Evolutionary conservation across 2,329 filamentous ascomycete genomes (phyloP), one percentile per base, ranked within the genome.

Genomic region (Lasiodiplodia gonubiensis): DNA sequence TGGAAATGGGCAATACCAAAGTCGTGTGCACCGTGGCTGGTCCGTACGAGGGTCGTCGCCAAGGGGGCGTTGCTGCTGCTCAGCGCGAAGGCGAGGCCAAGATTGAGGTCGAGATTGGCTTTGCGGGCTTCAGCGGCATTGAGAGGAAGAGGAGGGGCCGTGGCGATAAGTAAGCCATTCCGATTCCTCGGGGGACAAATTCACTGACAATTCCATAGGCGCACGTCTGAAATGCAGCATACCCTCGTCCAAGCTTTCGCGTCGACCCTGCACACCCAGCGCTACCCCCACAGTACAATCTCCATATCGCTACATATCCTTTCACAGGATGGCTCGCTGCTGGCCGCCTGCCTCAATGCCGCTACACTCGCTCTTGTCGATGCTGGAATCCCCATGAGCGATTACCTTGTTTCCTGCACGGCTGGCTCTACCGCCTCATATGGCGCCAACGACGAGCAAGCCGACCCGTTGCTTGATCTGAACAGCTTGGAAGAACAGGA

Each of bases 1-100:
- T 98, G 68, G 93, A 97, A 78, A 97, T 97, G 90, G 95, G 95
- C 74, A 97, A 98, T 81, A 99, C 95, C 25, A 95, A 97, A 77
- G 90, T 99, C 72, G 92, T 98, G 81, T 97, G 94, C 80, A 93
- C 94, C 27, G 90, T 99, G 57, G 89, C 90, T 1, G 95, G 95
- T 0, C 95, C 95, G 0, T 88, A 87, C 46, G 95, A 99, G 80
- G 85, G 86, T 60, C 80, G 86, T 72, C 79, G 82, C 3, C 57
- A 39, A 51, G 65, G 55, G 12, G 79, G 85, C 67, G 80, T 82
- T 11, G 80, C 83, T 16, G 78, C 78, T 0, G 82, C 81, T 2
- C 76, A 74, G 74, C 81, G 78, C 65, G 82, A 80, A 59, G 80
- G 77, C 25, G 86, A 85, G 25, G 91, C 90, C 4, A 87, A 89